A percentile compares a stretch with the other conserved stretches of the same genome.
phyloP scores from a whole-genome alignment of 495 filamentous ascomycete species.

The Articulospora tetracladia region DNA sequence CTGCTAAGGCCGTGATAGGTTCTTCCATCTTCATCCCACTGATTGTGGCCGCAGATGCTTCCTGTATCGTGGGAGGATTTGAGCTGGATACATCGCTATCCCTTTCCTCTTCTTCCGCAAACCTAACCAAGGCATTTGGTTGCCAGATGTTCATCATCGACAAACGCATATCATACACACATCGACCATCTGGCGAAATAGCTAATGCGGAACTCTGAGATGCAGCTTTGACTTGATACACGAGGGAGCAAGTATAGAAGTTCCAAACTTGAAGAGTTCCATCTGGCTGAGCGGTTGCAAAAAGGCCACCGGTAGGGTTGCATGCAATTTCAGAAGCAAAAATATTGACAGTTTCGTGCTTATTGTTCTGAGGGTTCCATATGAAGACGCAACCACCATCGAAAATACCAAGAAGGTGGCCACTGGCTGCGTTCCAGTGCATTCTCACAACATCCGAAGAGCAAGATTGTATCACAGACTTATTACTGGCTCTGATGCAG shows the following conservation, averaged over 20 bases:
- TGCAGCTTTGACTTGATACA: constrained; percentile 5
- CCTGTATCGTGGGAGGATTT: background rate
- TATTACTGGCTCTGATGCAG: background rate
- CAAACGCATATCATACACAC: constrained; percentile 4
- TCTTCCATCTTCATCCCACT: constrained; percentile 3
- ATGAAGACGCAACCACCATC: background rate
- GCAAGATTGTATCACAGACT: background rate
- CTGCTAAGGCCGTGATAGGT: background rate
- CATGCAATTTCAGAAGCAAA: constrained; percentile 2
- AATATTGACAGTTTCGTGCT: background rate
- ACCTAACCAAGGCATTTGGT: constrained; percentile 5
- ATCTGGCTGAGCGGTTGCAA: background rate
- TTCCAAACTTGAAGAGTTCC: constrained; percentile 4
- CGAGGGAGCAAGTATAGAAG: background rate
- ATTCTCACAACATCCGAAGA: background rate
- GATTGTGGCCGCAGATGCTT: background rate
- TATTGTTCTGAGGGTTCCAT: constrained; percentile 5
- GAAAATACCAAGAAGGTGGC: background rate
- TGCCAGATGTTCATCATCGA: constrained; percentile 5
- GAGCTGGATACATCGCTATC: constrained; percentile 1
- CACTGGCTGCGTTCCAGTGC: constrained; percentile 1
- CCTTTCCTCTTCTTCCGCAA: background rate
- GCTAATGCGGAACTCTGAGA: background rate
- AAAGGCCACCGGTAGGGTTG: background rate
- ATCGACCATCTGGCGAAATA: constrained; percentile 1